Base-by-base conservation (phyloP, 345 rosid genomes). In the Jatropha curcas region DNA sequence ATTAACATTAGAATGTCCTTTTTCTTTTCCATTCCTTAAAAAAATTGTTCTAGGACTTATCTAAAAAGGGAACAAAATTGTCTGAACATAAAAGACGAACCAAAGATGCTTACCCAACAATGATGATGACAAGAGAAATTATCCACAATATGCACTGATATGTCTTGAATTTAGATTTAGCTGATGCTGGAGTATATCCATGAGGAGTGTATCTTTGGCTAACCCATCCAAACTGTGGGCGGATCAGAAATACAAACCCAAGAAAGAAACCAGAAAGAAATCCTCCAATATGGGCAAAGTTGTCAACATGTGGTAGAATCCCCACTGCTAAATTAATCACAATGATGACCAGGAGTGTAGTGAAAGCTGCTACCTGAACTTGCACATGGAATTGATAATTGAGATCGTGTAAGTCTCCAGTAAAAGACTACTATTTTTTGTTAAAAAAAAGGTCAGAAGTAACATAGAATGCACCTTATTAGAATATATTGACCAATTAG, bases 251-350 rank as follows among this genome's bases (percentile, higher is more conserved):
- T 71, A 94, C 91, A 72, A 94, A 90, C 24, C 98, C 97, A 39
- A 94, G 91, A 41, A 94, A 80, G 76, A 94, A 94, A 39, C 98
- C 98, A 0, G 98, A 74, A 60, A 77, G 80, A 83, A 94, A 92
- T 30, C 98, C 98, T 76, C 98, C 98, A 22, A 94, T 89, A 46
- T 94, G 98, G 73, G 98, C 97, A 81, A 94, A 94, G 82, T 94
- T 94, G 85, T 94, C 98, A 19, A 94, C 96, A 37, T 93, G 97
- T 0, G 98, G 98, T 67, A 94, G 90, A 67, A 90, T 88, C 73
- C 98, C 98, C 6, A 92, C 87, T 20, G 91, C 98, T 84, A 94
- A 84, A 81, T 94, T 94, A 57, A 94, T 73, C 41, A 79, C 85
- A 45, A 92, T 84, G 86, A 94, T 85, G 68, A 90, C 28, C n/a